Conservation (phyloP, 2,329 filamentous ascomycete genomes). For the Trichoderma cornu-damae region DNA sequence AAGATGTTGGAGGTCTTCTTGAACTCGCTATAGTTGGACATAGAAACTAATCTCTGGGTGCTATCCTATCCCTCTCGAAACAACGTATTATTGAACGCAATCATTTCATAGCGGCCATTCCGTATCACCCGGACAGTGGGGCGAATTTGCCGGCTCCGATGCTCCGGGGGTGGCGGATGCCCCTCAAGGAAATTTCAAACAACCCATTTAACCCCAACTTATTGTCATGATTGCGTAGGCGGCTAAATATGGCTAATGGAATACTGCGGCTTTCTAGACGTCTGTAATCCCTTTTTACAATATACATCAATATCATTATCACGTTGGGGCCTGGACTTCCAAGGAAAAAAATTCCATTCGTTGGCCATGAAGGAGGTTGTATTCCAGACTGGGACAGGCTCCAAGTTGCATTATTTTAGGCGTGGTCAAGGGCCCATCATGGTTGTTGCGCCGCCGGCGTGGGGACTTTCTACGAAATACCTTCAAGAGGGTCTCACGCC, state of each 20-base stretch:
- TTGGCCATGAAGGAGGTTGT: neutral
- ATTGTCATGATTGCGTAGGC: neutral
- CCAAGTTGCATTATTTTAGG: neutral
- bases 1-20: constrained; percentile 10
- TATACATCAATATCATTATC: neutral
- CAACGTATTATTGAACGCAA: too few relatives aligned
- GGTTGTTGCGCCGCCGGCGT: neutral
- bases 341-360: neutral
- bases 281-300: neutral
- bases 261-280: too few relatives aligned
- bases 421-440: neutral
- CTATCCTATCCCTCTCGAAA: too few relatives aligned
- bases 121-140: too few relatives aligned
- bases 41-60: too few relatives aligned
- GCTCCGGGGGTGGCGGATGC: neutral
- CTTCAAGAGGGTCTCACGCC: neutral
- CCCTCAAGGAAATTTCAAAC: neutral
- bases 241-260: neutral
- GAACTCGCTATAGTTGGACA: neutral
- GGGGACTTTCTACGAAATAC: neutral
- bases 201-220: neutral
- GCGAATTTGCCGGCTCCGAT: neutral
- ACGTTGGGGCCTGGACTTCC: neutral
- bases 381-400: neutral
- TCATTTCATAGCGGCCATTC: too few relatives aligned